Base-by-base conservation (phyloP, 176 grass and related monocot genomes). In the Echinochloa phyllopogon region DNA sequence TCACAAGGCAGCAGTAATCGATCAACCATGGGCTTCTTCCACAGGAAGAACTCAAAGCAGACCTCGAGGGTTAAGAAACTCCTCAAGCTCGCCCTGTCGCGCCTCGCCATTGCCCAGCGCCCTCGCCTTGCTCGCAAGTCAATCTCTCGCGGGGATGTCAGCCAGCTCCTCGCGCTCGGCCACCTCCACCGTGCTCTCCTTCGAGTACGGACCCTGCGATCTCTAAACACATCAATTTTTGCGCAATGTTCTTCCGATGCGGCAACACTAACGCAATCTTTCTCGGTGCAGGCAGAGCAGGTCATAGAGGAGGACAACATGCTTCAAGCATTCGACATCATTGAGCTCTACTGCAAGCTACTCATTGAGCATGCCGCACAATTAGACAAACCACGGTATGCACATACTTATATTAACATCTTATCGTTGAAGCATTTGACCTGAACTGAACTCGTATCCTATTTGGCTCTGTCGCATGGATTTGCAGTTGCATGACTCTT, bases 241-340 rank as follows among this genome's bases (percentile, higher is more conserved):
- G 14, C 29, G 16, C n/a, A 60, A 8, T 18, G 4, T 52, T 38
- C 48, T 39, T 38, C 8, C 1, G 50, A 44, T 17, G 20, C 14
- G 3, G n/a, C 6, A 42, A 0, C 37, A 21, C 60, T 67, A 50
- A 81, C 62, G 29, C n/a, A 36, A 14, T 37, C 24, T 63, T 47
- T 76, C 61, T 43, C 6, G 41, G 5, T 7, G 27, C 68, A 91
- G 85, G 75, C 62, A 27, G 85, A 91, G 52, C 85, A 63, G 50
- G 61, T 91, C 23, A 91, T 91, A 15, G 40, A 75, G 75, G 89
- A 87, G 41, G 79, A 84, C 47, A 91, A 84, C 49, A 87, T 84
- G 75, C 16, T 91, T 42, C 61, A 87, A 44, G 89, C 75, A 14
- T 91, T 84, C 71, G 62, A 58, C 33, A 87, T 91, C 39, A 87